A percentile compares a stretch with the other conserved stretches of the same genome.
phyloP scores from a whole-genome alignment of 2,329 filamentous ascomycete species.

The Alternaria gaisen region DNA sequence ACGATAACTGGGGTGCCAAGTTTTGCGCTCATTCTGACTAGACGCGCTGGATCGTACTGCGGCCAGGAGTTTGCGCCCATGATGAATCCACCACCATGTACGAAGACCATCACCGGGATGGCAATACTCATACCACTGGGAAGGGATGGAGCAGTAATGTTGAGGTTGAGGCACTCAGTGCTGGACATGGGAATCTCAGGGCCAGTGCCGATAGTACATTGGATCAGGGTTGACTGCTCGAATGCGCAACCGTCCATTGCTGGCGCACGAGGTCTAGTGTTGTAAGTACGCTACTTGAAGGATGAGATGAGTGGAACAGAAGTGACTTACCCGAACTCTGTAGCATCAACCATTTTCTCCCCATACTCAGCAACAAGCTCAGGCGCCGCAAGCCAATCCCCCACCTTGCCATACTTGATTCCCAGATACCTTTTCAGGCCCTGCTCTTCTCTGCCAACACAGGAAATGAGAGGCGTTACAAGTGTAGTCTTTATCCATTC shows the following conservation, averaged over 20 bases:
- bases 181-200: conserved; percentile 52
- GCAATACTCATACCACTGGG: conserved; percentile 21
- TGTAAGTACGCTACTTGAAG: neutral
- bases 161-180: conserved; percentile 60
- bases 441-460: conserved; percentile 20
- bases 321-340: conserved; percentile 39
- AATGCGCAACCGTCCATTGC: conserved; percentile 26
- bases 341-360: conserved; percentile 34
- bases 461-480: conserved; percentile 20
- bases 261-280: conserved; percentile 26
- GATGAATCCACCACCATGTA: conserved; percentile 60
- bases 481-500: neutral
- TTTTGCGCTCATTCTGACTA: conserved; percentile 56
- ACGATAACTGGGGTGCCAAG: conserved; percentile 55
- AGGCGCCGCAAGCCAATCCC: conserved; percentile 42
- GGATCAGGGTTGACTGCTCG: conserved; percentile 33
- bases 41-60: conserved; percentile 57
- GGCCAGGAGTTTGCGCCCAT: conserved; percentile 61
- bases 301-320: neutral
- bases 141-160: conserved; percentile 56
- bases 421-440: conserved; percentile 41
- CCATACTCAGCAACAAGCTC: conserved; percentile 34
- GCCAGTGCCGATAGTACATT: conserved; percentile 25
- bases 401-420: conserved; percentile 46
- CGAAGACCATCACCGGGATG: conserved; percentile 61